Conservation (phyloP, 805 yeast species). For the Kockiozyma suomiensis region DNA sequence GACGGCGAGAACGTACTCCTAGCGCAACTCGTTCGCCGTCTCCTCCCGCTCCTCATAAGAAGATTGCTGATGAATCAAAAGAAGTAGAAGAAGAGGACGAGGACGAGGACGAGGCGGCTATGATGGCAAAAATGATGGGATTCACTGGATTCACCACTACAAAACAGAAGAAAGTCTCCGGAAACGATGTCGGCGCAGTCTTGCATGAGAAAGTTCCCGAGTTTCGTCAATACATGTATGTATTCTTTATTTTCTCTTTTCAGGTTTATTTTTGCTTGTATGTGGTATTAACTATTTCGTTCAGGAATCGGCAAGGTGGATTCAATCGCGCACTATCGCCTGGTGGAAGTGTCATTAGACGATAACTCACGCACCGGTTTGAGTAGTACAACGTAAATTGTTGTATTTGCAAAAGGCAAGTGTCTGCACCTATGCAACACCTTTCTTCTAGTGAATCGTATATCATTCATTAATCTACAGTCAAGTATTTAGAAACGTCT, state of each 20-base stretch:
- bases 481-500: background rate
- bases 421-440: background rate
- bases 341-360: constrained; percentile 1
- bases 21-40: constrained; percentile 13
- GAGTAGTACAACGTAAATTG: no score
- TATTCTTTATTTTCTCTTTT: background rate
- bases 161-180: constrained; percentile 47
- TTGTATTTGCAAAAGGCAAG: background rate
- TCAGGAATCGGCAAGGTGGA: constrained; percentile 27
- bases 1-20: constrained; percentile 9
- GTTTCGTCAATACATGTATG: constrained; percentile 47
- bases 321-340: constrained; percentile 27
- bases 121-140: constrained; percentile 48
- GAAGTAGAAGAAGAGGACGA: constrained; percentile 22
- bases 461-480: background rate
- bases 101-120: constrained; percentile 34
- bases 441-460: background rate
- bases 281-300: background rate
- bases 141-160: constrained; percentile 47
- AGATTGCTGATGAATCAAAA: constrained; percentile 8
- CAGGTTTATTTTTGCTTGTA: background rate
- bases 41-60: background rate
- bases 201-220: constrained; percentile 40
- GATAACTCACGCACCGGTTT: no score
- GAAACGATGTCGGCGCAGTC: constrained; percentile 43